Evolutionary conservation across 2,329 filamentous ascomycete genomes (phyloP).

Genomic region (Aspergillus caelatus): DNA sequence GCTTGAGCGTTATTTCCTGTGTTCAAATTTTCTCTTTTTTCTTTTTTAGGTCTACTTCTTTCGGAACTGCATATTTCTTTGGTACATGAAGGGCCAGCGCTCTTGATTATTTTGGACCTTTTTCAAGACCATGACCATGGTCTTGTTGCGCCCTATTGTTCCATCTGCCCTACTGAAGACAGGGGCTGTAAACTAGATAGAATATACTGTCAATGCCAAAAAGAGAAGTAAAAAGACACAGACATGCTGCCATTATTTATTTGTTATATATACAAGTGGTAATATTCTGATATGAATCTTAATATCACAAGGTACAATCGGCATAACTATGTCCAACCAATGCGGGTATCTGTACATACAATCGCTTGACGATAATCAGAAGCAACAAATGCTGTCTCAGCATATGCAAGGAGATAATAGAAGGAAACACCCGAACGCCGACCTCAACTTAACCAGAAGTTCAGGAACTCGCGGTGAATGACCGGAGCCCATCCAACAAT

Average conservation of each 20-base stretch:
- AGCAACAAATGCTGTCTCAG: neutral
- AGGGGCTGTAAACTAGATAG: conserved; percentile 14
- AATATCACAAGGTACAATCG: neutral
- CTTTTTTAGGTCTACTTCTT: neutral
- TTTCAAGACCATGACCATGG: neutral
- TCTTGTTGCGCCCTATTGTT: neutral
- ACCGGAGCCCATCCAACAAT: neutral
- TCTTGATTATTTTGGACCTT: neutral
- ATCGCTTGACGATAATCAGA: neutral
- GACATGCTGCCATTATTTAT: neutral
- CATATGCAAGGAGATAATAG: neutral
- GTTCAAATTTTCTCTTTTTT: conserved; percentile 1
- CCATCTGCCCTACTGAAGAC: neutral
- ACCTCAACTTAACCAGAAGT: neutral
- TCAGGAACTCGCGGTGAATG: neutral
- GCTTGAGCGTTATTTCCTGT: conserved; percentile 15
- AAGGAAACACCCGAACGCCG: neutral
- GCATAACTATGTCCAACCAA: neutral
- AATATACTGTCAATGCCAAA: conserved; percentile 5
- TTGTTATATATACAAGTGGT: conserved; percentile 6
- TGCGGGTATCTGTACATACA: neutral
- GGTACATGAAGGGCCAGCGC: neutral
- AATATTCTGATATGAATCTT: conserved; percentile 7
- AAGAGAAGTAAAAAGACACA: conserved; percentile 5
- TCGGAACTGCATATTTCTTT: conserved; percentile 1